Base-by-base conservation (phyloP, 2,329 filamentous ascomycete genomes). In the Penicillium rolfsii region DNA sequence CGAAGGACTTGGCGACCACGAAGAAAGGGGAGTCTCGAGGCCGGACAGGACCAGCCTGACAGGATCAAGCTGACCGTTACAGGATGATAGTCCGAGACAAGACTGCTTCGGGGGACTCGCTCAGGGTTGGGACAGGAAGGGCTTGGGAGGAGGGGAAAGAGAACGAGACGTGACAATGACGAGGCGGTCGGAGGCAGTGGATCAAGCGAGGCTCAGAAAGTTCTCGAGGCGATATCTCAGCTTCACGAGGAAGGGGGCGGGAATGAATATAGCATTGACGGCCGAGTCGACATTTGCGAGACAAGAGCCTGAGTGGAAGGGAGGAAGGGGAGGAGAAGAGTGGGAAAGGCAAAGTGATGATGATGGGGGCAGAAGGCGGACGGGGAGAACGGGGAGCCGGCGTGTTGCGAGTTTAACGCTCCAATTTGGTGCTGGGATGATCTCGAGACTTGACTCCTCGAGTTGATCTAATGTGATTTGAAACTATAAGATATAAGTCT, bases 381-480 rank as follows among this genome's bases (percentile, higher is more conserved):
- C 26, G 45, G 45, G 45, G 69, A 70, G 69, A 66, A 64, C 65
- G 71, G 68, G 36, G 66, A 67, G 66, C 61, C 62, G 65, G 68
- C 62, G 64, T 49, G 60, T 43, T 60, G 55, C 59, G 56, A 62
- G 52, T 62, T 26, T 7, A 30, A 52, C 62, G 64, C 60, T 61
- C 59, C 55, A 48, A 8, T 24, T 48, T 48, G 16, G 7, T 26
- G 36, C 38, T 24, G 33, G 19, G 4, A 19, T 26, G 14, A 5
- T 41, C 28, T 43, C 16, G 28, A n/a, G 30, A 33, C 30, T 33
- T 33, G 30, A 41, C 38, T 3, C 2, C 6, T 22, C n/a, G 7
- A 24, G 40, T 22, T 2, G 16, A 48, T 53, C 24, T n/a, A 6
- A 38, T 14, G 22, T 35, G 5, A 50, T 11, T 12, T 35, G 48